Base-by-base conservation (phyloP, 768 basidiomycete species). In the Cystoderma amianthinum region DNA sequence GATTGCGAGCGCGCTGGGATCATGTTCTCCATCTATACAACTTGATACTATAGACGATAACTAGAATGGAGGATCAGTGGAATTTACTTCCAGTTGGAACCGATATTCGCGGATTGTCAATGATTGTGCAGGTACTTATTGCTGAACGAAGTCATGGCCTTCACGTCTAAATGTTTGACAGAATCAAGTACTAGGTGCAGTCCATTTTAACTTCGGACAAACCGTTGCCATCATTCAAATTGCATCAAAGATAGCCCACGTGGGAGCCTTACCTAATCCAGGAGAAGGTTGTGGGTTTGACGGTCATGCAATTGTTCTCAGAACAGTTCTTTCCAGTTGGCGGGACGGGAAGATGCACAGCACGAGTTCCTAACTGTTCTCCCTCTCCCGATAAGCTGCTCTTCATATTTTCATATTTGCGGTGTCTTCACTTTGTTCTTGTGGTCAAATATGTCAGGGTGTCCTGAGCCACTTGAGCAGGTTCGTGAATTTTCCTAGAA, bases 381-480 rank as follows among this genome's bases (percentile, higher is more conserved):
- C 19, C 25, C 22, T 40, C 28, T 40, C 39, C 22, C 13, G 39
- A 32, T 6, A 20, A 20, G 21, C 37, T 9, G 11, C 10, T 17
- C 35, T 41, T 16, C 41, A 36, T 36, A 10, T 36, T 42, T 19
- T 36, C 12, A 11, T 18, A 12, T 36, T 33, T 2, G 10, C n/a
- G n/a, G 18, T 42, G 11, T 22, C 18, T 38, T 18, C 20, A 18
- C 3, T 21, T 13, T 9, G 16, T 17, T 17, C 7, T 33, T 32
- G 36, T 19, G n/a, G n/a, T n/a, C n/a, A n/a, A n/a, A n/a, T 33
- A 56, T 56, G 49, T 51, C 48, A 20, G 46, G 42, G 21, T 58
- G 48, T 38, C 57, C 55, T 20, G 63, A 58, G 43, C 58, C 60
- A 11, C 49, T 65, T 25, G 63, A 65, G 44, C 57, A 53, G 38